Percentiles rank a stretch among this genome's conserved stretches.
Conservation (phyloP, 495 filamentous ascomycete species). For the Neurospora intermedia region DNA sequence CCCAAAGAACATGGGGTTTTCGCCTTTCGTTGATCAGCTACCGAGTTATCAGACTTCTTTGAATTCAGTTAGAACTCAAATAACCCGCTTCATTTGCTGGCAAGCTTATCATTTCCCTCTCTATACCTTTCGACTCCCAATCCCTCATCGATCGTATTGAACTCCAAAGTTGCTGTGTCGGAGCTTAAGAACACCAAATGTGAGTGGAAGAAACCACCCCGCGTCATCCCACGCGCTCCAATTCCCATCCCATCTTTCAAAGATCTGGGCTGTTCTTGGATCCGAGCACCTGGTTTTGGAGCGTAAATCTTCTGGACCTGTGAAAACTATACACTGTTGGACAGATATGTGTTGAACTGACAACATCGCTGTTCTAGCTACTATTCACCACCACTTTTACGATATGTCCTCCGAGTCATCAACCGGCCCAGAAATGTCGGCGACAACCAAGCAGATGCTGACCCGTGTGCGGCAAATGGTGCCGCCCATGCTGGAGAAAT, state of each 20-base stretch:
- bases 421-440: conserved; percentile 27
- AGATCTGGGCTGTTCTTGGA: background rate
- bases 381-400: background rate
- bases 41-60: background rate
- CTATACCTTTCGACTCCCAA: background rate
- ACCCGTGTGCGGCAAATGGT: conserved; percentile 79
- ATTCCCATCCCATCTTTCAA: background rate
- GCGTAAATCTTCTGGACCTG: background rate
- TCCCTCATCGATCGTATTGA: background rate
- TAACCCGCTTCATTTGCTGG: background rate
- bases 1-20: background rate
- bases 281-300: background rate
- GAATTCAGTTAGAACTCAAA: background rate
- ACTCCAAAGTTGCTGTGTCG: background rate
- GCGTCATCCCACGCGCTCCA: background rate
- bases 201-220: background rate
- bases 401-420: conserved; percentile 2
- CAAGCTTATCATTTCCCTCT: background rate
- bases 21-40: background rate
- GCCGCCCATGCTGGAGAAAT: conserved; percentile 88
- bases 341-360: background rate
- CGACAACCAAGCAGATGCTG: conserved; percentile 53
- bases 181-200: background rate
- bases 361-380: background rate
- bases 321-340: background rate